Conservation (phyloP, 495 filamentous ascomycete genomes). For the Penicillium cataractarum region DNA sequence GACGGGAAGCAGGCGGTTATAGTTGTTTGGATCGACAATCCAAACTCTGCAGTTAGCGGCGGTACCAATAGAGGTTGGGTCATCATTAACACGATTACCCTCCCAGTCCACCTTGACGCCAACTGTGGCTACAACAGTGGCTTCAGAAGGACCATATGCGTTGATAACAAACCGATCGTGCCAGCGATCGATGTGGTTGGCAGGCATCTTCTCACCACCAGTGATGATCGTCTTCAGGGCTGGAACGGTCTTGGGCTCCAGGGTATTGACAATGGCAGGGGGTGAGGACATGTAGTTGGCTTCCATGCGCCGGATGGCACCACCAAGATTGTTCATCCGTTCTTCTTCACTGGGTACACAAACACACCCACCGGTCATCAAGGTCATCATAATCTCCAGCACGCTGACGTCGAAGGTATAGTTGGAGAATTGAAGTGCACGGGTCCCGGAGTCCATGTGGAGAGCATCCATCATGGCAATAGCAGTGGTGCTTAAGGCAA, state of each 20-base stretch:
- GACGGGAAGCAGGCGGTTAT: slow-evolving; percentile 59
- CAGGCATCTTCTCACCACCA: slow-evolving; percentile 62
- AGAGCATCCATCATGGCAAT: slow-evolving; percentile 42
- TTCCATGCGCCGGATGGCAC: slow-evolving; percentile 43
- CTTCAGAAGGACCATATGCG: slow-evolving; percentile 60
- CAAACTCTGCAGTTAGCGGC: slow-evolving; percentile 50
- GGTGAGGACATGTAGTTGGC: slow-evolving; percentile 46
- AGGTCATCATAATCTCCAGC: slow-evolving; percentile 65
- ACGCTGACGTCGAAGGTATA: slow-evolving; percentile 72
- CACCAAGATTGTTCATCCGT: slow-evolving; percentile 51
- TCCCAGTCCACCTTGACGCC: slow-evolving; percentile 42
- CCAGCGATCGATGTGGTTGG: slow-evolving; percentile 47
- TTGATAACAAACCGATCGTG: slow-evolving; percentile 49
- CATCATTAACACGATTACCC: slow-evolving; percentile 48
- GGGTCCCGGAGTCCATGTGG: slow-evolving; percentile 50
- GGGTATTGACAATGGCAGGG: slow-evolving; percentile 51
- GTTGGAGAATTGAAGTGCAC: slow-evolving; percentile 69
- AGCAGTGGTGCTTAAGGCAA: slow-evolving; percentile 37
- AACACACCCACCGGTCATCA: slow-evolving; percentile 65
- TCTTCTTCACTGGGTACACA: slow-evolving; percentile 66
- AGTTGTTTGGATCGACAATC: slow-evolving; percentile 62
- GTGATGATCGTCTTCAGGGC: slow-evolving; percentile 50
- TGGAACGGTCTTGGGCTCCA: slow-evolving; percentile 52
- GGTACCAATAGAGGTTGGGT: slow-evolving; percentile 45
- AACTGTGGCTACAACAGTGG: slow-evolving; percentile 48